These are phyloP conservation scores for Solanum sitiens DNA, from an alignment of 257 asterid species.

Conservation along the genomic window DNA sequence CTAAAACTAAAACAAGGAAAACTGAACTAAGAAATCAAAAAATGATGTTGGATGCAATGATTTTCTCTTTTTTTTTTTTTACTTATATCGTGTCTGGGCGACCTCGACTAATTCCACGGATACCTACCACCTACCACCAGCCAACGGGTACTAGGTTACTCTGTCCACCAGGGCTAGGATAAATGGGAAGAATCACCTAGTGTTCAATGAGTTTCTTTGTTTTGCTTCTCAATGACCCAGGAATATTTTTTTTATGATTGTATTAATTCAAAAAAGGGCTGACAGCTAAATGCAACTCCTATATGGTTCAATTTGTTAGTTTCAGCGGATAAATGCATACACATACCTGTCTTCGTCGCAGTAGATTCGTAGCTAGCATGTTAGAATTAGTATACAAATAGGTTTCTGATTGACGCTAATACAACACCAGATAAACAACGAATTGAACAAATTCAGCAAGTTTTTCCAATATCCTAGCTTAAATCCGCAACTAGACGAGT, in stretches of 20 bases:
- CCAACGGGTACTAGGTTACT: neutral
- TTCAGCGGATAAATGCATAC: neutral
- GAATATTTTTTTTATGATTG: neutral
- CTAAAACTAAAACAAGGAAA: neutral
- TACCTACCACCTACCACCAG: neutral
- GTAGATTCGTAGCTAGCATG: neutral
- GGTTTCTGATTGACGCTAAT: neutral
- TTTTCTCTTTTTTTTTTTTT: neutral
- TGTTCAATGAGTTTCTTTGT: neutral
- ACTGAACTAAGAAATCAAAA: neutral
- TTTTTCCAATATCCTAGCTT: neutral
- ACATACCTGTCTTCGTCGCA: neutral
- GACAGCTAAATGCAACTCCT: neutral
- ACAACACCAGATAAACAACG: neutral
- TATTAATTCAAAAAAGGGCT: neutral
- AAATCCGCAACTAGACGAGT: neutral
- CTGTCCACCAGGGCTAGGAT: neutral
- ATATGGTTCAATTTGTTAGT: neutral
- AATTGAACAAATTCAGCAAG: neutral
- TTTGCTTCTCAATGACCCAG: neutral
- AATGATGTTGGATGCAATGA: neutral
- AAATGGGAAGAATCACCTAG: neutral
- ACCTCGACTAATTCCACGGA: neutral
- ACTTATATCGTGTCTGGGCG: neutral
- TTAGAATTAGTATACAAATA: neutral